A percentile compares a stretch with the other conserved stretches of the same genome.
These are phyloP conservation scores for Pseudozyma thailandica DNA, from an alignment of 1,284 basidiomycete species.

Conservation along the genomic window DNA sequence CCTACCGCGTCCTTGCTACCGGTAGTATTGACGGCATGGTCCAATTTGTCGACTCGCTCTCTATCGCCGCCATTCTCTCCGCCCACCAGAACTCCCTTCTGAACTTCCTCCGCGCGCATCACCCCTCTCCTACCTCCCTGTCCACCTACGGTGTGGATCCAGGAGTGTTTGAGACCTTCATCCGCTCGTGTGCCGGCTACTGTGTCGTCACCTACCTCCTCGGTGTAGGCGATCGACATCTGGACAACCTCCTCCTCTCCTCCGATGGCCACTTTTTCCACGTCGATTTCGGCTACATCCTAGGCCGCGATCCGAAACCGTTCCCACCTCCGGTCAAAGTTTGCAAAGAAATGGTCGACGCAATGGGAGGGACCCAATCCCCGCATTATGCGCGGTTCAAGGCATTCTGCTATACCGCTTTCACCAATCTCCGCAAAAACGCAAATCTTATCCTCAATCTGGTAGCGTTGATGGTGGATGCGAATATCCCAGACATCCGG, in stretches of 20 bases:
- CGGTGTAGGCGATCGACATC: conserved; percentile 95
- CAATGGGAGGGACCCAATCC: conserved; percentile 83
- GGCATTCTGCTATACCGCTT: conserved; percentile 93
- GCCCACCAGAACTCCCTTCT: conserved; percentile 78
- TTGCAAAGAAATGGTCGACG: conserved; percentile 99
- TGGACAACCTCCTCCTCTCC: conserved; percentile 92
- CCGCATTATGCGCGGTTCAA: conserved; percentile 95
- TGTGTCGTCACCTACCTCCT: conserved; percentile 97
- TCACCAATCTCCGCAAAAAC: conserved; percentile 88
- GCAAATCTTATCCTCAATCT: conserved; percentile 98
- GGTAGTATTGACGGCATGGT: conserved; percentile 92
- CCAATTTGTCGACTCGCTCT: conserved; percentile 94
- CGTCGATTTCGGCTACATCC: conserved; percentile 98
- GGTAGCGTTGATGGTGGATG: conserved; percentile 96
- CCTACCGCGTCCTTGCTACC: conserved; percentile 94
- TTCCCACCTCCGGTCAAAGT: conserved; percentile 98
- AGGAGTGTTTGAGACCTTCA: conserved; percentile 92
- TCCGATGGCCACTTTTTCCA: conserved; percentile 81
- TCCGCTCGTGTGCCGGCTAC: conserved; percentile 96
- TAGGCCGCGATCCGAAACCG: conserved; percentile 96
- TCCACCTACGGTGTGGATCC: conserved; percentile 93
- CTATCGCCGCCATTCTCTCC: conserved; percentile 89
- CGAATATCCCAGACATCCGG: conserved; percentile 97
- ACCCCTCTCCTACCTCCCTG: conserved; percentile 90
- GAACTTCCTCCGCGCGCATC: conserved; percentile 84